These are phyloP conservation scores for Effrenium voratum DNA, from an alignment of 73 alveolate species.

Conservation along the genomic window DNA sequence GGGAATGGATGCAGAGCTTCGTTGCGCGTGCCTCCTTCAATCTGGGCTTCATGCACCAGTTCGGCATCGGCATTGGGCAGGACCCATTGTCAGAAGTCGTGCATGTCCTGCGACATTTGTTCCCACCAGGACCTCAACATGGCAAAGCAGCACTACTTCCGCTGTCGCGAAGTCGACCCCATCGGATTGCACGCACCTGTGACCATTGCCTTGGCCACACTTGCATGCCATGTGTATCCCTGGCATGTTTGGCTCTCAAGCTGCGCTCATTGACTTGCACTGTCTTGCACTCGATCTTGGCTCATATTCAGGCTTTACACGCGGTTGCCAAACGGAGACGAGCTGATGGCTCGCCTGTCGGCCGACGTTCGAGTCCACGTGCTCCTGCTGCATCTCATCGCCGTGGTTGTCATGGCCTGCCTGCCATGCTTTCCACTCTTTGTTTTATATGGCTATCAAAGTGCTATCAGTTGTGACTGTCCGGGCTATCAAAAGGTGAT, in stretches of 20 bases:
- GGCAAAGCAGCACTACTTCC: conserved; percentile 80
- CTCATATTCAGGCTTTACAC: background rate
- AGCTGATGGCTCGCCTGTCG: conserved; percentile 21
- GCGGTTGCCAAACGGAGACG: conserved; percentile 54
- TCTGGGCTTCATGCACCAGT: conserved; percentile 93
- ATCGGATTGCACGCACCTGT: conserved; percentile 72
- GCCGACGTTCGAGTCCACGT: conserved; percentile 61
- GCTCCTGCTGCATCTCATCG: conserved; percentile 25
- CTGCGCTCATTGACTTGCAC: background rate
- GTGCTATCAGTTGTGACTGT: background rate
- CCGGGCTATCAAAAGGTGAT: background rate
- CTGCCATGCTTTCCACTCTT: background rate
- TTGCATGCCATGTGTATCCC: conserved; percentile 36
- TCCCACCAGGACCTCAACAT: conserved; percentile 58
- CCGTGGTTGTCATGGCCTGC: background rate
- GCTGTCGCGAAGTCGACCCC: conserved; percentile 91
- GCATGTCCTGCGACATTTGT: background rate
- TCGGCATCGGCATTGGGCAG: conserved; percentile 82
- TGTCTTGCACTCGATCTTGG: background rate
- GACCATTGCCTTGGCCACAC: conserved; percentile 47
- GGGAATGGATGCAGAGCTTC: conserved; percentile 86
- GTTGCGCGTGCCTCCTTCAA: conserved; percentile 88
- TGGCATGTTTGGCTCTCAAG: background rate
- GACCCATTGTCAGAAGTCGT: background rate
- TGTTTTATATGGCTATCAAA: no score